Percentiles rank a stretch among this genome's conserved stretches.
Evolutionary conservation across 2,329 filamentous ascomycete genomes (phyloP).

Genomic region (Phaeosphaeria sp.): DNA sequence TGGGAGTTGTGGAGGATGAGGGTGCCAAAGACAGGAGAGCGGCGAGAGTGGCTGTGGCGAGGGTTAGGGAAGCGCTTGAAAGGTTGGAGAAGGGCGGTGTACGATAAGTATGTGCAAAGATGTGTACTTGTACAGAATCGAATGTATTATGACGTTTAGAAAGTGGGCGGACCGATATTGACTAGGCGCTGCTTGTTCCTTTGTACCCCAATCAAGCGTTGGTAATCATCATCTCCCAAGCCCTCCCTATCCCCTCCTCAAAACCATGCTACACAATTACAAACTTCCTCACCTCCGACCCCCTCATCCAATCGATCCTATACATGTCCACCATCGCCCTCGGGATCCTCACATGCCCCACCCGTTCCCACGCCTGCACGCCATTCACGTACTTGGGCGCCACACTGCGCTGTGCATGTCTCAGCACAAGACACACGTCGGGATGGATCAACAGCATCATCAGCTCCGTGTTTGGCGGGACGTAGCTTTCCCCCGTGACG

Average conservation of each 20-base stretch:
- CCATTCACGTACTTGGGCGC: slow-evolving; percentile 1
- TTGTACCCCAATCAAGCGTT: too few species aligned
- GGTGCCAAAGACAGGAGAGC: slow-evolving; percentile 48
- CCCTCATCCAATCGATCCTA: slow-evolving; percentile 21
- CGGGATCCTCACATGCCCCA: slow-evolving; percentile 18
- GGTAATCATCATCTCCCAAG: not conserved
- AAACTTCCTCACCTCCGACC: slow-evolving; percentile 10
- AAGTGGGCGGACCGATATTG: too few species aligned
- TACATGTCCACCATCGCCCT: slow-evolving; percentile 11
- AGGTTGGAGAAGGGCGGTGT: slow-evolving; percentile 20
- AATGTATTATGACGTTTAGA: not conserved
- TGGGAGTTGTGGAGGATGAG: slow-evolving; percentile 36
- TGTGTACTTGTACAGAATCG: slow-evolving; percentile 1
- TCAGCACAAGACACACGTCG: slow-evolving; percentile 16
- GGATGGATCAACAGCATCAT: slow-evolving; percentile 20
- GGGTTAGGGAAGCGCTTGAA: slow-evolving; percentile 56
- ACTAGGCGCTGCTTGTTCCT: too few species aligned
- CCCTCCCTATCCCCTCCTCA: not conserved
- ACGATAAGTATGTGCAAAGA: not conserved
- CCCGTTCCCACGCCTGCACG: slow-evolving; percentile 12
- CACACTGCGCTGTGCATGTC: not conserved
- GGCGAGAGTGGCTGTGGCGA: slow-evolving; percentile 54
- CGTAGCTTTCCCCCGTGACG: slow-evolving; percentile 1
- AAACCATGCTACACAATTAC: slow-evolving; percentile 11
- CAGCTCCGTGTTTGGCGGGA: slow-evolving; percentile 5